A percentile compares a stretch with the other conserved stretches of the same genome.
These are phyloP conservation scores for Cnidoscolus chayamansa DNA, from an alignment of 441 rosid species.

Conservation along the genomic window DNA sequence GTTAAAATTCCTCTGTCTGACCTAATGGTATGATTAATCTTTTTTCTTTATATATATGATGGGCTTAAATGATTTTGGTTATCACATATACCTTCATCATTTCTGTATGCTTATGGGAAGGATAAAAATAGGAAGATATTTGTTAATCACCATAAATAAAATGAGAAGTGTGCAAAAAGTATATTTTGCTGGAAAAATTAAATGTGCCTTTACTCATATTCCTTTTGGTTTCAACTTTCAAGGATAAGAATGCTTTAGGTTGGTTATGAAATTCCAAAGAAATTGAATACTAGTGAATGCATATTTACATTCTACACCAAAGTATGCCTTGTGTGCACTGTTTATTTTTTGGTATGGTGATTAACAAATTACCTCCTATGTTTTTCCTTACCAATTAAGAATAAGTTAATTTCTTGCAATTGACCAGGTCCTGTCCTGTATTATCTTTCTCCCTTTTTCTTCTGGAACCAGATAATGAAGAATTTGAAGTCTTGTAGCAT, in stretches of 20 bases:
- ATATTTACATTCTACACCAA: neutral
- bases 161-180: neutral
- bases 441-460: neutral
- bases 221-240: neutral
- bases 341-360: neutral
- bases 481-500: conserved; percentile 17
- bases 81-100: neutral
- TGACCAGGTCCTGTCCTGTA: neutral
- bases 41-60: neutral
- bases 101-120: neutral
- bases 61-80: neutral
- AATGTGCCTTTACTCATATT: neutral
- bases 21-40: conserved; percentile 60
- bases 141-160: neutral
- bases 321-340: neutral
- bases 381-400: too few species aligned
- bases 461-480: neutral
- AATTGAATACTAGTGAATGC: neutral
- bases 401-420: too few species aligned
- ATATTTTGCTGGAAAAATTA: neutral
- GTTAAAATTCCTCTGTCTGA: conserved; percentile 90
- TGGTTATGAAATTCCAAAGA: neutral
- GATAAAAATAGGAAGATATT: neutral
- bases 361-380: neutral
- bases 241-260: neutral